Base-by-base conservation (phyloP, 2,329 filamentous ascomycete genomes). In the Lasiodiplodia sp. region DNA sequence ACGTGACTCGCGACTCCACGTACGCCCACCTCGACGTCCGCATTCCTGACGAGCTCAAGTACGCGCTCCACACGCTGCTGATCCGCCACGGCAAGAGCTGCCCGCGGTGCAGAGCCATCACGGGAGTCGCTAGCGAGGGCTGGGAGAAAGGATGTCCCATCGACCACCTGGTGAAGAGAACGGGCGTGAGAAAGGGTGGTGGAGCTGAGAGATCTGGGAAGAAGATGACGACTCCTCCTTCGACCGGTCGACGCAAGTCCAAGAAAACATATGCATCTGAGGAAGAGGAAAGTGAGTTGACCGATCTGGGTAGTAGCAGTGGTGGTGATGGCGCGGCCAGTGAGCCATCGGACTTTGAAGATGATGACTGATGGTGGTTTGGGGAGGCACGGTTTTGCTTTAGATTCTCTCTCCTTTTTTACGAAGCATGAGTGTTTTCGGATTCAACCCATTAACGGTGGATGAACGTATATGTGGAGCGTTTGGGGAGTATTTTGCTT, bases 91-190 rank as follows among this genome's bases (percentile, higher is more conserved):
- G 88, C 2, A 90, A 88, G 75, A 81, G 78, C 11, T 91, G 88
- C 78, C 85, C 86, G 0, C 78, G 88, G 53, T 91, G 88, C 74
- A 80, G 86, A 55, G 88, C 88, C 0, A 84, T 84, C 1, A 92
- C 90, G 0, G 86, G 86, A 0, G 82, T 86, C 71, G 85, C 85
- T 1, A 90, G 86, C 62, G 84, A 85, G 31, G 86, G 85, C 0
- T 93, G 91, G 89, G 83, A 88, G 3, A 81, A 88, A 18, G 86
- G 86, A 0, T 91, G 89, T 79, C 84, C 86, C 10, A 89, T 91
- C 74, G 89, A 91, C 64, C 86, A 90, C 74, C 76, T 90, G 44
- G 86, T 90, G 4, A 85, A 79, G 67, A 80, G 87, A 65, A 85
- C 82, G n/a, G 88, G 86, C 8, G 83, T 81, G 69, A 85, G 85